phyloP scores from a whole-genome alignment of 1,139 yeast species.

The Saccharomyces hybrid region DNA sequence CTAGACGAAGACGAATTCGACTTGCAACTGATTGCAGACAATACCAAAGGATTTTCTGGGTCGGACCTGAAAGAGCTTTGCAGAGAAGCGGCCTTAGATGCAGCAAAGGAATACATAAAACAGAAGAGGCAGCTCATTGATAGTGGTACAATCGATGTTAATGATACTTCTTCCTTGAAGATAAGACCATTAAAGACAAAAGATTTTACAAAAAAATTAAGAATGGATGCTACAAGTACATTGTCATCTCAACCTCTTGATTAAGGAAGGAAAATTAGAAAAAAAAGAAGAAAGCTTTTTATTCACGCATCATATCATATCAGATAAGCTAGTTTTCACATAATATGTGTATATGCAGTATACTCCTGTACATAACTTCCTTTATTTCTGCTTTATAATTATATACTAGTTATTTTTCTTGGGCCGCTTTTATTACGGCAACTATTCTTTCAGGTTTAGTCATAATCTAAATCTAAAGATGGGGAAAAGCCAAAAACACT shows the following conservation, averaged over 20 bases:
- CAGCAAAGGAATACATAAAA: constrained; percentile 79
- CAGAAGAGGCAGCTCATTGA: constrained; percentile 23
- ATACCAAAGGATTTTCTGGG: constrained; percentile 78
- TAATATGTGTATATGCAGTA: neutral
- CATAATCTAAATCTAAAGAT: neutral
- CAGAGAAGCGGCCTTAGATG: constrained; percentile 85
- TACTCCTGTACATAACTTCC: neutral
- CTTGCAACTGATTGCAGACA: constrained; percentile 48
- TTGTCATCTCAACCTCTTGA: neutral
- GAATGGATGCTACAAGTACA: neutral
- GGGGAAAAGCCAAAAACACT: neutral
- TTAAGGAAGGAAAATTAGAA: neutral
- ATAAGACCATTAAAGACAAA: constrained; percentile 27
- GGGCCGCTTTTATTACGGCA: neutral
- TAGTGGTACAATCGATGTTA: constrained; percentile 3
- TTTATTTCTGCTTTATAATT: neutral
- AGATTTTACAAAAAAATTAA: constrained; percentile 18
- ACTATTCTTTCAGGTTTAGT: neutral
- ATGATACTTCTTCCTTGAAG: constrained; percentile 8
- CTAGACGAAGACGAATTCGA: constrained; percentile 53
- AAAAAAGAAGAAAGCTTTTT: neutral
- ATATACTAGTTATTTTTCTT: neutral
- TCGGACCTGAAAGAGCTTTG: constrained; percentile 87
- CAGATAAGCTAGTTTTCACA: neutral
- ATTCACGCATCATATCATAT: neutral